Conservation (phyloP, 1,284 basidiomycete species). For the Rhodotorula sp. region DNA sequence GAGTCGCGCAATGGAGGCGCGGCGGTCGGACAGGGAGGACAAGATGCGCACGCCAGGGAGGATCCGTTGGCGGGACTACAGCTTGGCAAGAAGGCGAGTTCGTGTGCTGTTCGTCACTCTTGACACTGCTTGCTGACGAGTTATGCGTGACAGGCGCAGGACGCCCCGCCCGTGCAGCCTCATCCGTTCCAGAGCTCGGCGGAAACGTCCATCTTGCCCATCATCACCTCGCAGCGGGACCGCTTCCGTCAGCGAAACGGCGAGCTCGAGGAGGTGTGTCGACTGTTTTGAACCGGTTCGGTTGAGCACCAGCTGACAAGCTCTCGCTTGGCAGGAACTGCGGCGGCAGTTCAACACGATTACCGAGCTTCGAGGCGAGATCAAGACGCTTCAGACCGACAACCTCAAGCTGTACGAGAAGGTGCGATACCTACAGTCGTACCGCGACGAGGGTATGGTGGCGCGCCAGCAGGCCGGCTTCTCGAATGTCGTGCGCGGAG, state of each 20-base stretch:
- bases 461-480: constrained; percentile 24
- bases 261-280: constrained; percentile 83
- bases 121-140: constrained; percentile 10
- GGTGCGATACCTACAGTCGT: constrained; percentile 93
- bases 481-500: constrained; percentile 44
- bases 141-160: background rate
- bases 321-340: constrained; percentile 63
- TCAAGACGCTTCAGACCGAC: constrained; percentile 82
- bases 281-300: background rate
- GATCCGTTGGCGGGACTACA: constrained; percentile 70
- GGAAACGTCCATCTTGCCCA: constrained; percentile 88
- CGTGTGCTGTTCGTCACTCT: background rate
- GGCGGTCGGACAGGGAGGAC: background rate
- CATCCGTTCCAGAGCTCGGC: constrained; percentile 46
- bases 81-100: constrained; percentile 59
- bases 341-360: constrained; percentile 90
- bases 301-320: background rate
- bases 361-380: constrained; percentile 81
- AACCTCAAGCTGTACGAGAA: constrained; percentile 96
- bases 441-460: constrained; percentile 58
- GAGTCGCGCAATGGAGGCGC: constrained; percentile 41
- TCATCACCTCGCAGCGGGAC: constrained; percentile 94
- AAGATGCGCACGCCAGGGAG: constrained; percentile 22
- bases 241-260: constrained; percentile 92
- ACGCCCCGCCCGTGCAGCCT: background rate